Evolutionary conservation across 2,329 filamentous ascomycete species (phyloP), one percentile per base, ranked within the genome.

Genomic region (Alternaria sp.): DNA sequence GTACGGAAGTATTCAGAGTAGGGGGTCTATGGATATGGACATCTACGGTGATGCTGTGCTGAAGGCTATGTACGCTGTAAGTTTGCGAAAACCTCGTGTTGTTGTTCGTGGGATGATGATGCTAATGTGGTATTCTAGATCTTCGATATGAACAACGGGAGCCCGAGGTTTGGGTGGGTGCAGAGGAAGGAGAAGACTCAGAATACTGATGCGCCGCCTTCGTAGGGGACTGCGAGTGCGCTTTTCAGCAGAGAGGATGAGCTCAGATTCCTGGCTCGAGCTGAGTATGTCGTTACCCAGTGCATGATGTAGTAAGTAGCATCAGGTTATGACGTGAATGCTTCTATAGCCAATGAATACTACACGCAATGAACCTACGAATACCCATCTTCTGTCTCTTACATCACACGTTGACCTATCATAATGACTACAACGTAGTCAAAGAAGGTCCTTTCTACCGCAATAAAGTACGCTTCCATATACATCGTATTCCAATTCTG

Each of bases 21-120:
- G 70, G 12, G 70, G 70, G 5, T 62, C 51, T 12, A 71, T 70
- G 65, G 59, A 67, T 32, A 67, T 73, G 66, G 68, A 73, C 17
- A 73, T 73, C 8, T 69, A 66, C 17, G 71, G 68, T 5, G 70
- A 73, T 52, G 63, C 68, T 4, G 66, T 68, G 3, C 11, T 73
- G 63, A 74, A 74, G 63, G 69, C 66, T 15, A 63, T 73, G 51
- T 73, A 73, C 30, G 70, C 71, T 6, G 65, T 72, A 62, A 60
- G 26, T 25, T 25, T 25, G 23, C 23, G 6, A 7, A 25, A 8
- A 8, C 23, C 23, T 25, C 7, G 6, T 7, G 2, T 25, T 25
- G 23, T 25, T 25, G 2, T 25, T 7, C 6, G 25, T 26, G 25
- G 25, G 25, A 26, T 26, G 8, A 3, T 21, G 21, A 11, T 11